phyloP scores from a whole-genome alignment of 371 early-diverging fungal genomes.

The Zychaea mexicana region DNA sequence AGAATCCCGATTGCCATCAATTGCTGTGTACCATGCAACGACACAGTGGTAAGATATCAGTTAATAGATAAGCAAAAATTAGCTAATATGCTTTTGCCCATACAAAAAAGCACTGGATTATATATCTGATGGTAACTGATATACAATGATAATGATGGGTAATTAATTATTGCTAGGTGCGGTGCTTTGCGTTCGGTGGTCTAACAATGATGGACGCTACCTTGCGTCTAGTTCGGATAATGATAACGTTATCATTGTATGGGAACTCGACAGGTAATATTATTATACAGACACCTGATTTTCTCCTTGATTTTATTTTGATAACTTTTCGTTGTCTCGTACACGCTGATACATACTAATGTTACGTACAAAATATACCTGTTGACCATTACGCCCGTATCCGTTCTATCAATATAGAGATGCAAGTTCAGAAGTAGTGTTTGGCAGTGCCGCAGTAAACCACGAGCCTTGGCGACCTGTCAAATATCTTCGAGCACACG shows the following conservation, averaged over 20 bases:
- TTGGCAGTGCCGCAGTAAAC: slow-evolving; percentile 63
- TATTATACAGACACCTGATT: neutral
- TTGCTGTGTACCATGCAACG: slow-evolving; percentile 80
- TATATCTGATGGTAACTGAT: too few relatives aligned
- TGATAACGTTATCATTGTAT: slow-evolving; percentile 88
- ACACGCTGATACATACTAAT: too few relatives aligned
- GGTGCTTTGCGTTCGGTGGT: slow-evolving; percentile 92
- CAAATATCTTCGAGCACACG: slow-evolving; percentile 87
- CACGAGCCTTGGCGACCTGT: slow-evolving; percentile 80
- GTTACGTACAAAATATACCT: too few relatives aligned
- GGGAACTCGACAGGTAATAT: slow-evolving; percentile 75
- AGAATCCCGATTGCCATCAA: slow-evolving; percentile 57
- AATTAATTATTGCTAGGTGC: slow-evolving; percentile 57
- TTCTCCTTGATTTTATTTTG: neutral
- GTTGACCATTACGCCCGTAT: neutral
- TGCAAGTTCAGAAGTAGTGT: slow-evolving; percentile 45
- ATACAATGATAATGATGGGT: neutral
- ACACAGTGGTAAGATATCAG: slow-evolving; percentile 76
- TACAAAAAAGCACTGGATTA: too few relatives aligned
- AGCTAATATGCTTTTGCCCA: too few relatives aligned
- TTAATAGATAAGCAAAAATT: too few relatives aligned
- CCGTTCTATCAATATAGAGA: slow-evolving; percentile 20
- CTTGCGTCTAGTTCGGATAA: slow-evolving; percentile 91
- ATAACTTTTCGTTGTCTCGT: neutral
- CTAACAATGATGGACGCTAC: slow-evolving; percentile 69